These are phyloP conservation scores for Vararia minispora DNA, from an alignment of 768 basidiomycete genomes.

Conservation along the genomic window DNA sequence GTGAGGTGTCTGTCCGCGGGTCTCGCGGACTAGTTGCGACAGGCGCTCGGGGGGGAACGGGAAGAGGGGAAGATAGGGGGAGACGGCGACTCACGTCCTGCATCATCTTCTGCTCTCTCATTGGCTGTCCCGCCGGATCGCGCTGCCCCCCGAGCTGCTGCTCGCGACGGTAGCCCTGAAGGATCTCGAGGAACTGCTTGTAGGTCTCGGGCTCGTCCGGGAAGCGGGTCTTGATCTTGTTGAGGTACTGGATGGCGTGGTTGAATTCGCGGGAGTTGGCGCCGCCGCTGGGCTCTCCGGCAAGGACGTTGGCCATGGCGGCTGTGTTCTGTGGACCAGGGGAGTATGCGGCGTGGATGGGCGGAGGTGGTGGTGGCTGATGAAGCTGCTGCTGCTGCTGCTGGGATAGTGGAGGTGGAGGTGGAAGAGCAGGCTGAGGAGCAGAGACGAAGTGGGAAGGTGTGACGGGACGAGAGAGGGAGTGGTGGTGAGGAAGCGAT, in stretches of 20 bases:
- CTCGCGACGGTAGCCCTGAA: slow-evolving; percentile 83
- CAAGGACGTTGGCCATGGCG: slow-evolving; percentile 12
- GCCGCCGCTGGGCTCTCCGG: slow-evolving; percentile 8
- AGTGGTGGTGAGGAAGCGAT: slow-evolving; percentile 43
- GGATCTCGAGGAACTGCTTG: slow-evolving; percentile 80
- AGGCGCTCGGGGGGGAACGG: not conserved
- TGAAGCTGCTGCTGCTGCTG: slow-evolving; percentile 20
- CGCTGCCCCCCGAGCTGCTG: slow-evolving; percentile 31
- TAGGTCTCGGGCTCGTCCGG: slow-evolving; percentile 84
- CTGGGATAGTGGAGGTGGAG: slow-evolving; percentile 37
- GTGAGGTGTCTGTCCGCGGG: too few relatives aligned
- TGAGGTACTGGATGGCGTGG: slow-evolving; percentile 94
- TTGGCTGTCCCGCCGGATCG: slow-evolving; percentile 17
- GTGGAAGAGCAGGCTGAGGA: slow-evolving; percentile 11
- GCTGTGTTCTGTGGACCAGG: slow-evolving; percentile 2
- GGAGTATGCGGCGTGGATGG: slow-evolving; percentile 2
- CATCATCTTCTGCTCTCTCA: slow-evolving; percentile 41
- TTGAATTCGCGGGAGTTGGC: slow-evolving; percentile 66
- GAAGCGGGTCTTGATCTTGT: slow-evolving; percentile 95
- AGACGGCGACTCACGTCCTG: slow-evolving; percentile 64
- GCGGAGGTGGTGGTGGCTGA: slow-evolving; percentile 42
- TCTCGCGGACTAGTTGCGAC: not conserved
- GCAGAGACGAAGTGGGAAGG: too few relatives aligned
- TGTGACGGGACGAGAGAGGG: slow-evolving; percentile 25
- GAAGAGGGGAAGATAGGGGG: slow-evolving; percentile 6